These are phyloP conservation scores for Botrytis fabae DNA, from an alignment of 2,329 filamentous ascomycete genomes.

Conservation along the genomic window DNA sequence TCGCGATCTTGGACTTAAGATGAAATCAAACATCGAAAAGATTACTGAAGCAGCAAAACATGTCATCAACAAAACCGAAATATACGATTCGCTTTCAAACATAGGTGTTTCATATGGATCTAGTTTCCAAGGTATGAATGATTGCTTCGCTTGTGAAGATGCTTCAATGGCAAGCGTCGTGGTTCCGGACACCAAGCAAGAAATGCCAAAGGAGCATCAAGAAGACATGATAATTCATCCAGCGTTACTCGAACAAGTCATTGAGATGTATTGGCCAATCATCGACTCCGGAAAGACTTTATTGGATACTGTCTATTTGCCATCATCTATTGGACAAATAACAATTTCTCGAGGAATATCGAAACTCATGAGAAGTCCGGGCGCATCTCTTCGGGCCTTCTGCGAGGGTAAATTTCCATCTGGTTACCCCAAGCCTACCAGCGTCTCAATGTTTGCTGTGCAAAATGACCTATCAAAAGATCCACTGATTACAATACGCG, in stretches of 20 bases:
- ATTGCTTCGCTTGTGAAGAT: conserved; percentile 20
- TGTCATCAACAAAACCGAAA: conserved; percentile 15
- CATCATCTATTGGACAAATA: conserved; percentile 37
- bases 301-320: conserved; percentile 19
- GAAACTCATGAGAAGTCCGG: conserved; percentile 43
- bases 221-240: conserved; percentile 56
- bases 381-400: conserved; percentile 43
- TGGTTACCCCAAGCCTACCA: conserved; percentile 41
- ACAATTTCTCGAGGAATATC: conserved; percentile 43
- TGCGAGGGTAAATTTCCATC: conserved; percentile 40
- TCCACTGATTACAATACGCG: conserved; percentile 43
- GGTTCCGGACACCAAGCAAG: conserved; percentile 24
- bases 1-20: background rate
- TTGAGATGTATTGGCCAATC: conserved; percentile 26
- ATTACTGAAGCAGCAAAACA: conserved; percentile 4
- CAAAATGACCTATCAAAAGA: conserved; percentile 36
- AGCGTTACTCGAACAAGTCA: conserved; percentile 54
- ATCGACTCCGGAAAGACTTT: background rate
- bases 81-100: conserved; percentile 13
- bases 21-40: conserved; percentile 2
- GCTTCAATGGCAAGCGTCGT: conserved; percentile 5
- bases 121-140: conserved; percentile 43
- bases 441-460: conserved; percentile 45
- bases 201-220: conserved; percentile 42
- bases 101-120: conserved; percentile 52